Percentiles rank a stretch among this genome's conserved stretches.
These are phyloP conservation scores for Pichia exigua DNA, from an alignment of 805 yeast genomes.

Conservation along the genomic window DNA sequence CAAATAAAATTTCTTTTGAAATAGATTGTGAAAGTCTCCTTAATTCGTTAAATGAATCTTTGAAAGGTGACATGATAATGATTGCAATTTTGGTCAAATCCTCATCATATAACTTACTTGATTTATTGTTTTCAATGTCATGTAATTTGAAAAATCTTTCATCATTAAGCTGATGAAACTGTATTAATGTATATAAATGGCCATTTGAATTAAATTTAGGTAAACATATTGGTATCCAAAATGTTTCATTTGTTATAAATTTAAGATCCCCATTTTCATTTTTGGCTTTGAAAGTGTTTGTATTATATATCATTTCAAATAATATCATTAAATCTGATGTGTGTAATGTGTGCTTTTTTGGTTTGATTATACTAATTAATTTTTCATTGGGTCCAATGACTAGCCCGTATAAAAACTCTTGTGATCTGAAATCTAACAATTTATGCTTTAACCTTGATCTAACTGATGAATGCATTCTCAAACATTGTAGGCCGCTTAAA, in stretches of 20 bases:
- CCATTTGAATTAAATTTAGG: constrained; percentile 88
- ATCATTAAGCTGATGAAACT: constrained; percentile 39
- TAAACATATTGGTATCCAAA: constrained; percentile 91
- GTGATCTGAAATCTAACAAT: constrained; percentile 39
- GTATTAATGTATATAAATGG: constrained; percentile 74
- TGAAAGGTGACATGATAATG: constrained; percentile 56
- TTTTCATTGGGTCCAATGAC: constrained; percentile 57
- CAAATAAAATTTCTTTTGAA: constrained; percentile 33
- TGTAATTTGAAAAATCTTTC: constrained; percentile 24
- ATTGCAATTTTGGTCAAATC: constrained; percentile 31
- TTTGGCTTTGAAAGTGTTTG: constrained; percentile 36
- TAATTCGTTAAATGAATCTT: constrained; percentile 72
- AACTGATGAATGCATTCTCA: constrained; percentile 48
- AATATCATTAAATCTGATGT: constrained; percentile 76
- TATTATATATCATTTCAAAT: constrained; percentile 60
- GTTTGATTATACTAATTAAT: constrained; percentile 64
- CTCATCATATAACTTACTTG: constrained; percentile 1
- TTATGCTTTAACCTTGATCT: constrained; percentile 52
- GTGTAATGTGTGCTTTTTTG: constrained; percentile 67
- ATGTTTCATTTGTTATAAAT: constrained; percentile 47
- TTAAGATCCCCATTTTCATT: constrained; percentile 13
- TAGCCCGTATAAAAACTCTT: constrained; percentile 66
- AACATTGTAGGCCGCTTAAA: constrained; percentile 58
- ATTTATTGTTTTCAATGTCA: constrained; percentile 14
- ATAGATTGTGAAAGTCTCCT: constrained; percentile 51